Conservation (phyloP, 139 green algal genomes). For the Gonium pectorale region DNA sequence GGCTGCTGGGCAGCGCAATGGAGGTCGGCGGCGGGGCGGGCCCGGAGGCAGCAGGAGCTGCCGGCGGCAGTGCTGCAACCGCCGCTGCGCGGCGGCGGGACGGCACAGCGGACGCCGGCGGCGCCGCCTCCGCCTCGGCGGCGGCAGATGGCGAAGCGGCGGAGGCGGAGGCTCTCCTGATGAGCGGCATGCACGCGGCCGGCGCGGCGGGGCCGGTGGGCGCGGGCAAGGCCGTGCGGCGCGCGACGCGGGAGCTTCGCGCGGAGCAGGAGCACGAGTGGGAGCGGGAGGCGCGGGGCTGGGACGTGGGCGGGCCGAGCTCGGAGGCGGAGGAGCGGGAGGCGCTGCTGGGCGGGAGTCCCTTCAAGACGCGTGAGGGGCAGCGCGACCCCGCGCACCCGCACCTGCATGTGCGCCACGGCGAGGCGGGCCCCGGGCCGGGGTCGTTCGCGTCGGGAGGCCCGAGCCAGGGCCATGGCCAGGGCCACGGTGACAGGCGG, state of each 20-base stretch:
- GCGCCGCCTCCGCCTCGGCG: too few species aligned
- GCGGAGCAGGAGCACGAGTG: not conserved
- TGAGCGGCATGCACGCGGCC: constrained; percentile 20
- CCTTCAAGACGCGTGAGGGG: too few species aligned
- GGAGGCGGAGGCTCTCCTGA: constrained; percentile 24
- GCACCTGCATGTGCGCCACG: too few species aligned
- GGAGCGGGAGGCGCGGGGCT: not conserved
- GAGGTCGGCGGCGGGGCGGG: not conserved
- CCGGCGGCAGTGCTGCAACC: not conserved
- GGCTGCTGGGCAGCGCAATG: constrained; percentile 7
- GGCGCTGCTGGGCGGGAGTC: too few species aligned
- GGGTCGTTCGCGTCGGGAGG: too few species aligned
- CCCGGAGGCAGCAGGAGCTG: not conserved
- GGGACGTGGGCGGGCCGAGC: too few species aligned
- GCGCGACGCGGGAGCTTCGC: not conserved
- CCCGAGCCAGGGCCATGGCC: too few species aligned
- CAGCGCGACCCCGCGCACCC: too few species aligned
- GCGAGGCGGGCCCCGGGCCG: too few species aligned
- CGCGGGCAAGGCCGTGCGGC: not conserved
- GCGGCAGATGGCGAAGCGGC: not conserved
- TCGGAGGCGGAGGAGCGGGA: too few species aligned
- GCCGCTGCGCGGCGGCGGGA: not conserved
- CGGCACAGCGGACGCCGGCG: not conserved
- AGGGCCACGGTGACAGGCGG: too few species aligned
- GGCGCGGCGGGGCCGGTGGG: not conserved